phyloP scores from a whole-genome alignment of 2,329 filamentous ascomycete genomes.

The Trichoderma koningii region DNA sequence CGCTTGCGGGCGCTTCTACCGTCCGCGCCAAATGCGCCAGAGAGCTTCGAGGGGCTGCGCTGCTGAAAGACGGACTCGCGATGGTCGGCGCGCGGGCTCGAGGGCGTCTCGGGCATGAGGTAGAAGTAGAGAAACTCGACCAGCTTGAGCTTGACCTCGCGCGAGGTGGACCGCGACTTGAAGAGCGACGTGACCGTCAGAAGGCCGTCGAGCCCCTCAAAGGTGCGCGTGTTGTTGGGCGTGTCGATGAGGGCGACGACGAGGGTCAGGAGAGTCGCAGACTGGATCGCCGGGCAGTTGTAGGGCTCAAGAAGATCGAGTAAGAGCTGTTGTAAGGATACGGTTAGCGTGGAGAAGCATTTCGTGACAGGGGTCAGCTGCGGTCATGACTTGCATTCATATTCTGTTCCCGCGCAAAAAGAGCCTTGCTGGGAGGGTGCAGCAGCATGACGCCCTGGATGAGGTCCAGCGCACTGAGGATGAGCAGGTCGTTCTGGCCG shows the following conservation, averaged over 20 bases:
- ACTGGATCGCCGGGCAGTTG: slow-evolving; percentile 91
- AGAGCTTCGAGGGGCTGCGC: slow-evolving; percentile 69
- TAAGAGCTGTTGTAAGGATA: slow-evolving; percentile 60
- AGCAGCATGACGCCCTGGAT: slow-evolving; percentile 86
- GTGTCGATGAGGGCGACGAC: slow-evolving; percentile 85
- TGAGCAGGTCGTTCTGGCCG: slow-evolving; percentile 83
- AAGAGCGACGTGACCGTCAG: slow-evolving; percentile 90
- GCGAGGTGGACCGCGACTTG: slow-evolving; percentile 80
- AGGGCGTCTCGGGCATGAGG: slow-evolving; percentile 84
- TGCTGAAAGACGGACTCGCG: slow-evolving; percentile 54
- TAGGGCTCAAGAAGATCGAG: slow-evolving; percentile 91
- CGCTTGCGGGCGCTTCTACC: slow-evolving; percentile 36
- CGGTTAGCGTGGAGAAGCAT: not conserved
- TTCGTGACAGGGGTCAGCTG: not conserved
- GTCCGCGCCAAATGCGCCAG: slow-evolving; percentile 53
- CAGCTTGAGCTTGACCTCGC: slow-evolving; percentile 92
- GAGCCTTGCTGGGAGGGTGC: slow-evolving; percentile 82
- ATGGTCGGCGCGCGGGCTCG: slow-evolving; percentile 53
- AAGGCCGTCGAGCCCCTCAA: slow-evolving; percentile 88
- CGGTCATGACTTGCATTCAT: slow-evolving; percentile 73
- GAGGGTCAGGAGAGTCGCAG: slow-evolving; percentile 83
- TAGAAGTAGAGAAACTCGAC: slow-evolving; percentile 99
- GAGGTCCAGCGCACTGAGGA: slow-evolving; percentile 82
- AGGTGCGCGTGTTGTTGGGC: slow-evolving; percentile 85
- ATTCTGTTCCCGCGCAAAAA: slow-evolving; percentile 86